A percentile compares a stretch with the other conserved stretches of the same genome.
Evolutionary conservation across 202 grass and related monocot genomes (phyloP).

Genomic region (Bolboschoenoplectus hybrid): DNA sequence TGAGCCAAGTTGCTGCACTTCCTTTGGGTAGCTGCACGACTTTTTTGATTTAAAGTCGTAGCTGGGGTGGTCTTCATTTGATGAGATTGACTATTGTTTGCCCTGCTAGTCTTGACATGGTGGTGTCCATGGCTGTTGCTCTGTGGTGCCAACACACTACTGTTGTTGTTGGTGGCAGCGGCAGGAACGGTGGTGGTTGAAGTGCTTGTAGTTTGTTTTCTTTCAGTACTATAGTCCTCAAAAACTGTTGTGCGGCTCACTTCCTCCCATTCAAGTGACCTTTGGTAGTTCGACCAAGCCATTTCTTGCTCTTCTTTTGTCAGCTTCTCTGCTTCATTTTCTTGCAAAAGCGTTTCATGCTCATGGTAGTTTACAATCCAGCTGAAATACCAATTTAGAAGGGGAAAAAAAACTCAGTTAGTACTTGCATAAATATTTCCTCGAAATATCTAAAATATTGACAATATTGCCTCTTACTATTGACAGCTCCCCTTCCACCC

Average conservation of each 20-base stretch:
- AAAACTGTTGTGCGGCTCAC: conserved; percentile 44
- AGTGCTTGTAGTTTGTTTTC: conserved; percentile 36
- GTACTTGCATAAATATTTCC: neutral
- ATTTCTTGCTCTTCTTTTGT: conserved; percentile 96
- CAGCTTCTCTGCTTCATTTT: conserved; percentile 91
- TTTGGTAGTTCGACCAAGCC: conserved; percentile 72
- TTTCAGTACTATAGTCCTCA: conserved; percentile 42
- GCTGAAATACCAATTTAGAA: conserved; percentile 48
- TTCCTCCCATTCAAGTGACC: conserved; percentile 61
- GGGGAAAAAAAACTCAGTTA: neutral
- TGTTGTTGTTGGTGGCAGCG: conserved; percentile 25
- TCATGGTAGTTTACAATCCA: conserved; percentile 98
- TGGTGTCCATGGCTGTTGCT: neutral
- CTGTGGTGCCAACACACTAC: conserved; percentile 11
- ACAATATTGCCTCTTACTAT: neutral
- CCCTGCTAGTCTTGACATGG: conserved; percentile 22
- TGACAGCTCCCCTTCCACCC: neutral
- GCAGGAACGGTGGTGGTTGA: neutral
- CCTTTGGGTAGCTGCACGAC: conserved; percentile 56
- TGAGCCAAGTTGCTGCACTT: conserved; percentile 88
- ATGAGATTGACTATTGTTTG: conserved; percentile 37
- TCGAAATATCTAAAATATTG: neutral
- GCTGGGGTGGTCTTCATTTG: conserved; percentile 45
- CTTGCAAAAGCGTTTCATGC: conserved; percentile 92
- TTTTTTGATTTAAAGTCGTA: conserved; percentile 39